These are phyloP conservation scores for Sarcocystis neurona DNA, from an alignment of 169 alveolate genomes.

Conservation along the genomic window DNA sequence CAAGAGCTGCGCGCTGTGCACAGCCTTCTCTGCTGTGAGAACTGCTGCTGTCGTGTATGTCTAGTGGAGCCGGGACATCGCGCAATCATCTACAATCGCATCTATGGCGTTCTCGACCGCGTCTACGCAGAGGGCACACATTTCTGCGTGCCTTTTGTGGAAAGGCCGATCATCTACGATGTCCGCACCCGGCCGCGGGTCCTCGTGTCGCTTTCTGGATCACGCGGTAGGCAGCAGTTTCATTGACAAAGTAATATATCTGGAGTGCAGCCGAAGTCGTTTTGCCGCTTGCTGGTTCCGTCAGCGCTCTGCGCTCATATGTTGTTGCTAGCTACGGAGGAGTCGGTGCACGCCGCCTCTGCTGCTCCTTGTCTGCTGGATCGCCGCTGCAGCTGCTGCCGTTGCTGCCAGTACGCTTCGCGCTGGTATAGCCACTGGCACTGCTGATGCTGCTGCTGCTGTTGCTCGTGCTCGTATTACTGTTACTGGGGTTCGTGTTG, in stretches of 20 bases:
- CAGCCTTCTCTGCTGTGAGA: not conserved
- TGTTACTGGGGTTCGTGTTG: too few species aligned
- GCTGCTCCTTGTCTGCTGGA: too few species aligned
- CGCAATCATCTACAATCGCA: slow-evolving; percentile 89
- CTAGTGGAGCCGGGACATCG: slow-evolving; percentile 95
- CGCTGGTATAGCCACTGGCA: too few species aligned
- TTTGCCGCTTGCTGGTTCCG: too few species aligned
- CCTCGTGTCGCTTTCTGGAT: slow-evolving; percentile 92
- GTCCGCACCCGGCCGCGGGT: slow-evolving; percentile 92
- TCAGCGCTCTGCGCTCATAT: not conserved
- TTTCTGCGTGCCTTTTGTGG: slow-evolving; percentile 93
- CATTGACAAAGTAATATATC: not conserved
- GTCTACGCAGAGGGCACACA: slow-evolving; percentile 96
- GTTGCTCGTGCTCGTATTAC: too few species aligned
- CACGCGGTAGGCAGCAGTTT: slow-evolving; percentile 79
- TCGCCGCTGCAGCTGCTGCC: too few species aligned
- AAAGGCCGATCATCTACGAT: slow-evolving; percentile 93
- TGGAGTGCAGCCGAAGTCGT: too few species aligned
- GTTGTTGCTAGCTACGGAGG: not conserved
- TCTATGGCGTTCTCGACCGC: slow-evolving; percentile 59
- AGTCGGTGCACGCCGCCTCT: too few species aligned
- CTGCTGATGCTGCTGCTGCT: too few species aligned
- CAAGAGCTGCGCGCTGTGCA: too few species aligned
- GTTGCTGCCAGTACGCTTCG: too few species aligned
- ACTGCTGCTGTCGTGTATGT: slow-evolving; percentile 45